Evolutionary conservation across 176 grass and related monocot genomes (phyloP).

Genomic region (Pontederia crassipes): DNA sequence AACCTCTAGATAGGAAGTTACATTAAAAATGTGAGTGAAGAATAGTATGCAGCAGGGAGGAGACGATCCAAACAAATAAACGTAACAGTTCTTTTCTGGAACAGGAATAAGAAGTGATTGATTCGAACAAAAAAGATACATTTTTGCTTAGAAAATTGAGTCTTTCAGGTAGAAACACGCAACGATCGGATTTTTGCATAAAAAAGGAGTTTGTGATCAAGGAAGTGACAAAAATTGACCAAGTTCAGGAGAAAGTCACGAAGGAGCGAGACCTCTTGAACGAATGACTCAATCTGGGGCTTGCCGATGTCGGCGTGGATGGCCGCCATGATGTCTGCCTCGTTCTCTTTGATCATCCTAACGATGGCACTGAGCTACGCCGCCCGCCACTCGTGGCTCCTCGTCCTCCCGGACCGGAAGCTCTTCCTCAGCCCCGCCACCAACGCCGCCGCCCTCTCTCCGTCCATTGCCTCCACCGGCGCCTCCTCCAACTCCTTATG

Average conservation of each 20-base stretch:
- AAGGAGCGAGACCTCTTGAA: slow-evolving; percentile 52
- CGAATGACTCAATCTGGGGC: slow-evolving; percentile 54
- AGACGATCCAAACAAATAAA: too few relatives aligned
- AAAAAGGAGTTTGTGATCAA: background rate
- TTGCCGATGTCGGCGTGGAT: slow-evolving; percentile 73
- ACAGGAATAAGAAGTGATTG: too few relatives aligned
- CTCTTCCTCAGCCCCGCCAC: slow-evolving; percentile 31
- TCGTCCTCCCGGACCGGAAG: slow-evolving; percentile 54
- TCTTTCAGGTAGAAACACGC: too few relatives aligned
- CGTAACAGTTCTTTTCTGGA: too few relatives aligned
- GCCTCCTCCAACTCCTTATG: background rate
- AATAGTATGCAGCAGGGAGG: too few relatives aligned
- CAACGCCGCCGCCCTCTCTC: slow-evolving; percentile 21
- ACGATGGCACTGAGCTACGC: slow-evolving; percentile 45
- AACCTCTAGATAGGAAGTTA: too few relatives aligned
- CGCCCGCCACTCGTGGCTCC: slow-evolving; percentile 49
- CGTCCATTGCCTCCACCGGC: slow-evolving; percentile 2
- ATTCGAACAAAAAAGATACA: too few relatives aligned
- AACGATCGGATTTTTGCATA: too few relatives aligned
- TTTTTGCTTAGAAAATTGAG: too few relatives aligned
- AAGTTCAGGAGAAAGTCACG: too few relatives aligned
- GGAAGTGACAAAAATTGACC: background rate
- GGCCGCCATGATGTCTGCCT: slow-evolving; percentile 53
- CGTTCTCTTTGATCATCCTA: slow-evolving; percentile 59
- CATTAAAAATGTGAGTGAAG: too few relatives aligned